Evolutionary conservation across 2,329 filamentous ascomycete species (phyloP), one percentile per base, ranked within the genome.

Genomic region (Pyricularia sp.): DNA sequence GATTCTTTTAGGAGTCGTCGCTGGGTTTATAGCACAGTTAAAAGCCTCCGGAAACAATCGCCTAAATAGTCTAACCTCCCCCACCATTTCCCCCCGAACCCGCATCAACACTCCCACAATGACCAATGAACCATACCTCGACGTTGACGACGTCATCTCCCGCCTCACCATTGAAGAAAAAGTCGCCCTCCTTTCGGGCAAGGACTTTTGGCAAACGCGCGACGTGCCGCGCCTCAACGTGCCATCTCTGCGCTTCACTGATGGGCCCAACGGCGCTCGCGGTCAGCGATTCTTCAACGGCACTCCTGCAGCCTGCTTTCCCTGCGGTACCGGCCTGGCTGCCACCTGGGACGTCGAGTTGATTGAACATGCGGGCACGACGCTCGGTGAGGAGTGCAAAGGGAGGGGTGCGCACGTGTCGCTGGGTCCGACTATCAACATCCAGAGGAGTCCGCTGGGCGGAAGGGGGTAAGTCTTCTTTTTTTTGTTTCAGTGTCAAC

Each of bases 371-470:
- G 84, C 86, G 35, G 88, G 88, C 57, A 75, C 81, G 66, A 82
- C 84, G 65, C 88, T 90, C 83, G 88, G 85, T 13, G 75, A 81
- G 64, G 88, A 91, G 72, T 83, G 86, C 70, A 81, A 80, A 66
- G 83, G 76, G 65, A 91, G 90, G 75, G 88, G 88, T 65, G 80
- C 88, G 22, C 86, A 90, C 71, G 81, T 89, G 13, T 82, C 87
- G 70, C 79, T 90, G 35, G 88, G 87, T 6, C 88, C 88, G 1
- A 79, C 77, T 0, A 75, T 78, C 66, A 78, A 74, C 69, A 76
- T 77, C 64, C 75, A 77, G 64, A 71, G 76, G 35, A 74, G 72
- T 6, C 76, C 76, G 1, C 70, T 78, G 7, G 75, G 75, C 19
- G 76, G 76, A 60, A 71, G 76, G 64, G 75, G 55, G 55, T 59